phyloP scores from a whole-genome alignment of 805 yeast species.

The Wickerhamiella allomyrinae region DNA sequence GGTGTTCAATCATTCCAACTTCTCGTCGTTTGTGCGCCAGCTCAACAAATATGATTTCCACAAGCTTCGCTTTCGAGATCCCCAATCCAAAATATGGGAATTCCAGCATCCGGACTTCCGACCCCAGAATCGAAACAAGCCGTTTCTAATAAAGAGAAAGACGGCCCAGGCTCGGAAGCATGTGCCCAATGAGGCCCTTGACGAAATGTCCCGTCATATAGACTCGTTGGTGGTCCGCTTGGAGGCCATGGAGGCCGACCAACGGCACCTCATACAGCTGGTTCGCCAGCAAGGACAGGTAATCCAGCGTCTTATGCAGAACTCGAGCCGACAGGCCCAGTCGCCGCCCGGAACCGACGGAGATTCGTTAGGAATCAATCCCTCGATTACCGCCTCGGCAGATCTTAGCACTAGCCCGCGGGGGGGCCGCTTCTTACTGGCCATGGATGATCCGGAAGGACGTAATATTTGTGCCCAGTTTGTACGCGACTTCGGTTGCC shows the following conservation, averaged over 20 bases:
- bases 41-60: conserved; percentile 95
- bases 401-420: conserved; percentile 60
- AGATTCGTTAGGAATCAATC: conserved; percentile 33
- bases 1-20: conserved; percentile 89
- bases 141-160: conserved; percentile 79
- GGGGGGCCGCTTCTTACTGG: conserved; percentile 27
- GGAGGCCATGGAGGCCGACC: conserved; percentile 12
- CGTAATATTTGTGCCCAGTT: conserved; percentile 75
- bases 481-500: conserved; percentile 74
- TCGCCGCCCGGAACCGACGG: conserved; percentile 10
- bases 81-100: conserved; percentile 46
- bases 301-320: conserved; percentile 12
- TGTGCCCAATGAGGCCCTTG: conserved; percentile 8
- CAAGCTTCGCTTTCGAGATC: conserved; percentile 56
- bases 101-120: conserved; percentile 83
- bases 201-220: conserved; percentile 21
- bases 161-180: conserved; percentile 13
- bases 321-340: conserved; percentile 2
- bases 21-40: conserved; percentile 89
- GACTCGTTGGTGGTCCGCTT: conserved; percentile 17
- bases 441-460: conserved; percentile 43
- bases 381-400: conserved; percentile 35
- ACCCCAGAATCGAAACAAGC: conserved; percentile 56
- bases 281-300: conserved; percentile 17
- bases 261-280: conserved; percentile 3